A percentile compares a stretch with the other conserved stretches of the same genome.
phyloP scores from a whole-genome alignment of 768 basidiomycete genomes.

The Boletellus ananas region DNA sequence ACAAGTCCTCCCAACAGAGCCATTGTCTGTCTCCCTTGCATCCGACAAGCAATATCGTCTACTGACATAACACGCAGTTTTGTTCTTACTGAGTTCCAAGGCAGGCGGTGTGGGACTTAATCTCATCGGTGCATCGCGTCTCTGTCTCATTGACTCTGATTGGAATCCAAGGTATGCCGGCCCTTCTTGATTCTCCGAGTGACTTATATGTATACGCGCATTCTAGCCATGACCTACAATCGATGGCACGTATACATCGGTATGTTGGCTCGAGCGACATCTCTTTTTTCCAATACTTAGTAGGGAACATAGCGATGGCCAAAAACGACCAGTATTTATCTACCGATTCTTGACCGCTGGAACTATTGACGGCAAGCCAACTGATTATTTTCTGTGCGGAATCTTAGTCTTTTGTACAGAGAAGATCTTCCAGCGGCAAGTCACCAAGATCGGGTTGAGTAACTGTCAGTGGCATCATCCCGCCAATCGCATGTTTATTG shows the following conservation, averaged over 20 bases:
- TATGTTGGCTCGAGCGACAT: conserved; percentile 27
- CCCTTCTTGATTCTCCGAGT: background rate
- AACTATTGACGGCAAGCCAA: conserved; percentile 74
- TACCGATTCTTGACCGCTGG: conserved; percentile 85
- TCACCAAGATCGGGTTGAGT: conserved; percentile 89
- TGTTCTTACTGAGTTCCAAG: conserved; percentile 93
- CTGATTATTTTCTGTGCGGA: background rate
- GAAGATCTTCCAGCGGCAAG: conserved; percentile 91
- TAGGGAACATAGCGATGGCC: conserved; percentile 69
- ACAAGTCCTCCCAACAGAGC: conserved; percentile 64
- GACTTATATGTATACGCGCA: background rate
- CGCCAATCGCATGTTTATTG: conserved; percentile 1
- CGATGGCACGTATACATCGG: conserved; percentile 97
- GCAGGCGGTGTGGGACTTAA: conserved; percentile 95
- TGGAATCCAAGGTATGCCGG: conserved; percentile 81
- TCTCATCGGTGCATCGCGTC: conserved; percentile 83
- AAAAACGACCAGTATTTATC: conserved; percentile 87
- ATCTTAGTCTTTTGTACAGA: conserved; percentile 40
- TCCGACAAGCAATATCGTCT: background rate
- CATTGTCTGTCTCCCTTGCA: conserved; percentile 49
- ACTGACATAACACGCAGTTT: conserved; percentile 44
- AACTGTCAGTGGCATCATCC: conserved; percentile 55
- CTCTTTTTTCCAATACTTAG: conserved; percentile 4
- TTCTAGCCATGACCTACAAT: conserved; percentile 82
- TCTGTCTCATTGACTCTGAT: conserved; percentile 85